phyloP scores from a whole-genome alignment of 192 early-diverging fungal species.

The Funneliformis mosseae region DNA sequence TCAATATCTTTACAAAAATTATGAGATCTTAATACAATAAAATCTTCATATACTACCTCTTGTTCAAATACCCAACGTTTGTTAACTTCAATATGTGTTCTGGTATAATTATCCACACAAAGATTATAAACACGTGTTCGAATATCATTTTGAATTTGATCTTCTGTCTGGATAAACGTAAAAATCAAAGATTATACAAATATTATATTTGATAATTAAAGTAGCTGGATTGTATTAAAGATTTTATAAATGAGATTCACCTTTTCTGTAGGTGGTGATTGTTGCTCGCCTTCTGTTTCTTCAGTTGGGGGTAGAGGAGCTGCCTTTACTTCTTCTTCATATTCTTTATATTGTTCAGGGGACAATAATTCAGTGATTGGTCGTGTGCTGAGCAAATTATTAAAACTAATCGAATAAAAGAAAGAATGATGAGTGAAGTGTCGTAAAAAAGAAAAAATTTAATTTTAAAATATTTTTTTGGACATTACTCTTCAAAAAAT shows the following conservation, averaged over 20 bases:
- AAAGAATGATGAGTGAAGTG: not conserved
- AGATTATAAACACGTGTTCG: conserved; percentile 59
- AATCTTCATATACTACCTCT: too few species aligned
- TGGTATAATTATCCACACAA: conserved; percentile 60
- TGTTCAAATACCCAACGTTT: conserved; percentile 78
- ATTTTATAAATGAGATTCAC: not conserved
- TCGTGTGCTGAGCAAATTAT: conserved; percentile 51
- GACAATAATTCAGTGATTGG: conserved; percentile 59
- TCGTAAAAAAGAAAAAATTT: too few species aligned
- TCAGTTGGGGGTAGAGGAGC: conserved; percentile 22
- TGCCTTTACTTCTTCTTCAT: conserved; percentile 40
- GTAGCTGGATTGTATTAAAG: not conserved
- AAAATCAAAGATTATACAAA: too few species aligned
- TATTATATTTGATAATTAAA: not conserved
- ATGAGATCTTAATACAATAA: not conserved
- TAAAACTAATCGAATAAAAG: conserved; percentile 49
- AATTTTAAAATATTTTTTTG: too few species aligned
- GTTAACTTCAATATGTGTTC: conserved; percentile 66
- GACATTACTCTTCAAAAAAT: conserved; percentile 77
- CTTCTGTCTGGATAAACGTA: conserved; percentile 43
- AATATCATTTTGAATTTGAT: conserved; percentile 59
- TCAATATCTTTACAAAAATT: not conserved
- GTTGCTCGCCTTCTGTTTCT: conserved; percentile 28
- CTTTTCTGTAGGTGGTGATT: conserved; percentile 23
- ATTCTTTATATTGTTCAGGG: conserved; percentile 48